Percentiles rank a stretch among this genome's conserved stretches.
These are phyloP conservation scores for Colletotrichum camelliae DNA, from an alignment of 2,329 filamentous ascomycete species.

Conservation along the genomic window DNA sequence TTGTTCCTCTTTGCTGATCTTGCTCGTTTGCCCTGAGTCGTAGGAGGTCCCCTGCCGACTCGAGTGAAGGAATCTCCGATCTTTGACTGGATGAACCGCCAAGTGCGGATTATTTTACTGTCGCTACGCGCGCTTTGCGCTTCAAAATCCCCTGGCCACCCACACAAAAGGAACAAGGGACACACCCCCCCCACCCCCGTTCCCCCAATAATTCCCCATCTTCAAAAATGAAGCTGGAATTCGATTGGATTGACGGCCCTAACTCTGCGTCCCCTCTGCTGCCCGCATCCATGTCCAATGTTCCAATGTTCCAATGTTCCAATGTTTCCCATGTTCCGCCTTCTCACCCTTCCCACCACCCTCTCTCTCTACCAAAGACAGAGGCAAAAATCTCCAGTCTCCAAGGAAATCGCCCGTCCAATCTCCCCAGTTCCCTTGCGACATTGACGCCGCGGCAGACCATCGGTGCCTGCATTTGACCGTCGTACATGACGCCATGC, in stretches of 20 bases:
- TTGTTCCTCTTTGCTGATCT: not conserved
- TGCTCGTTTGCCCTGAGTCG: not conserved
- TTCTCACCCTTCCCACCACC: not conserved
- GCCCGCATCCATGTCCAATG: not conserved
- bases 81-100: not conserved
- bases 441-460: conserved; percentile 3
- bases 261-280: not conserved
- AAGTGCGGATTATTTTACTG: not conserved
- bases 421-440: not conserved
- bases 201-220: not conserved
- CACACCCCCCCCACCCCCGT: not conserved
- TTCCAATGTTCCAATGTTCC: not conserved
- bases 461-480: conserved; percentile 18
- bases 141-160: not conserved
- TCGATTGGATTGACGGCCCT: not conserved
- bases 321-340: not conserved
- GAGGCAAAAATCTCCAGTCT: not conserved
- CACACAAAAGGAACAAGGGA: not conserved
- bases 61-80: not conserved
- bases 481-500: conserved; percentile 19
- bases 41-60: not conserved
- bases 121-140: conserved; percentile 16
- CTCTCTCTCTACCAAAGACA: not conserved
- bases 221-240: not conserved
- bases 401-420: not conserved